Percentiles rank a stretch among this genome's conserved stretches.
These are phyloP conservation scores for Ganoderma boninense DNA, from an alignment of 1,284 basidiomycete species.

Conservation along the genomic window DNA sequence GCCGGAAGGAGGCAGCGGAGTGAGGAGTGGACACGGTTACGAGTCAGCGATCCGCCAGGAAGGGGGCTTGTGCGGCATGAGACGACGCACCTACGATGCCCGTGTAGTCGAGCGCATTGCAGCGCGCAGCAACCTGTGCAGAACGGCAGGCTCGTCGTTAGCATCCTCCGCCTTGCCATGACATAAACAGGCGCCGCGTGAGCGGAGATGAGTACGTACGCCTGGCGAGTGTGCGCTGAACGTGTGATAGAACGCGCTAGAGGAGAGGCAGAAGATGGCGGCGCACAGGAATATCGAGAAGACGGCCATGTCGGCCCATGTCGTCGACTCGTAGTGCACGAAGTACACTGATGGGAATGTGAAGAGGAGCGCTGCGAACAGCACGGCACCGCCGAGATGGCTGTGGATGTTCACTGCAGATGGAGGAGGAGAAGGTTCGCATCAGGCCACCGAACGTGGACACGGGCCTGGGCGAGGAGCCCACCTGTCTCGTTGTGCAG, in stretches of 20 bases:
- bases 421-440: constrained; percentile 5
- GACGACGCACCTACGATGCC: constrained; percentile 62
- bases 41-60: constrained; percentile 1
- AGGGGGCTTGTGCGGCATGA: background rate
- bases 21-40: constrained; percentile 4
- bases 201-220: constrained; percentile 47
- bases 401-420: constrained; percentile 89
- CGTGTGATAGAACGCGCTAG: constrained; percentile 84
- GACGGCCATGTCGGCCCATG: constrained; percentile 70
- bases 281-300: constrained; percentile 77
- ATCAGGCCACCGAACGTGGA: background rate
- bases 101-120: constrained; percentile 72
- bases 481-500: constrained; percentile 86
- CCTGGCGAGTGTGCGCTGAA: constrained; percentile 77
- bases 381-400: constrained; percentile 79
- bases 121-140: constrained; percentile 41
- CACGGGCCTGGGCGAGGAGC: constrained; percentile 23
- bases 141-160: background rate
- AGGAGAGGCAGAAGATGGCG: constrained; percentile 77
- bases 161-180: background rate
- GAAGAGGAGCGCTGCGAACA: constrained; percentile 71
- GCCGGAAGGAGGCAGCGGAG: background rate
- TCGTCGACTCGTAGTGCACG: constrained; percentile 56
- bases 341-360: constrained; percentile 62
- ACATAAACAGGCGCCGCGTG: background rate